Evolutionary conservation across 1,139 yeast genomes (phyloP), one percentile per base, ranked within the genome.

Genomic region (Chernovozyma sophiae-reginae): DNA sequence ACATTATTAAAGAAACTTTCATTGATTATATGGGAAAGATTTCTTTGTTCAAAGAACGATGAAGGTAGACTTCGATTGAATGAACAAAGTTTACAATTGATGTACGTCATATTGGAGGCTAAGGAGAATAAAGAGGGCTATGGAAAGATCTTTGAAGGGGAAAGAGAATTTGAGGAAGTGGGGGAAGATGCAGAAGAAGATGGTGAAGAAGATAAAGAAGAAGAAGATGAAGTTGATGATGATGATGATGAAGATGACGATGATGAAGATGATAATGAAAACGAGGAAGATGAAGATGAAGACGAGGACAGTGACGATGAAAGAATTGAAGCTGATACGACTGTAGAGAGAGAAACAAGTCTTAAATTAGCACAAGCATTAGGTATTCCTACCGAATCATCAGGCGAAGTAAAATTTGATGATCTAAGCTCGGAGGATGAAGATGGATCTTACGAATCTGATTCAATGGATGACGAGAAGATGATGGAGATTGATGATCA

Each of bases 401-500:
- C 67, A 0, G 76, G 75, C 4, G 74, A 72, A 46, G 72, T 68
- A 13, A 70, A 71, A 39, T 65, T 61, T 36, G 71, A 62, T 5
- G 74, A 68, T 15, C 43, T 58, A 35, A 66, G 60, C 24, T 71
- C 74, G 2, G 56, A 50, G 18, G 66, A 55, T 4, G 65, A 60
- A 18, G 74, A 68, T 5, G 64, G 58, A 19, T 73, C 72, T 12
- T 74, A 74, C 35, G 85, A 79, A 40, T 86, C 84, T 11, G 95
- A 86, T 44, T 78, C 89, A 2, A 85, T 87, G 95, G 94, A 92
- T 48, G 99, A 92, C 56, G 97, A 90, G 48, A 90, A 89, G 57
- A 92, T 92, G 99, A 79, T 90, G 81, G 95, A 92, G 13, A 76
- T 92, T 55, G 98, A 92, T 56, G 87, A 74, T 20, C 94, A 87